These are phyloP conservation scores for Kwoniella europaea DNA, from an alignment of 768 basidiomycete genomes.

Conservation along the genomic window DNA sequence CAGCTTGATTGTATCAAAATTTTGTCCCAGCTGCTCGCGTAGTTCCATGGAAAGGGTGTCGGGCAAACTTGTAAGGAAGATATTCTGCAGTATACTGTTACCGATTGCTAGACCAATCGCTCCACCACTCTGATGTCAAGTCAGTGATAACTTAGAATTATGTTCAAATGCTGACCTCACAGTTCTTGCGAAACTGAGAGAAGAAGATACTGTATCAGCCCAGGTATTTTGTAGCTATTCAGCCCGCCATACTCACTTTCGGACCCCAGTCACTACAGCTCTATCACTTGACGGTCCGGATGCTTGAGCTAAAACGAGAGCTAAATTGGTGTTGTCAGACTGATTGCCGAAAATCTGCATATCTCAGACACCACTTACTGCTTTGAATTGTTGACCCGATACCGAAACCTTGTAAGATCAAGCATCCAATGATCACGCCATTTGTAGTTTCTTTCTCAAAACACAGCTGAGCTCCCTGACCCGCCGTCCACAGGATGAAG, in stretches of 20 bases:
- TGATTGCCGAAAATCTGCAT: not conserved
- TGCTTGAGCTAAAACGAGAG: slow-evolving; percentile 45
- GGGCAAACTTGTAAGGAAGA: slow-evolving; percentile 38
- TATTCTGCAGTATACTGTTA: slow-evolving; percentile 47
- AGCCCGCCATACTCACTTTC: slow-evolving; percentile 23
- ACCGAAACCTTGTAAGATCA: slow-evolving; percentile 49
- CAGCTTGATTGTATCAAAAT: slow-evolving; percentile 3
- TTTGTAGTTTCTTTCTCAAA: slow-evolving; percentile 25
- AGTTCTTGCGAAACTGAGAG: slow-evolving; percentile 28
- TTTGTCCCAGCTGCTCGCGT: not conserved
- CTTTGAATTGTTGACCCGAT: slow-evolving; percentile 48
- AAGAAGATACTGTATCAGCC: not conserved
- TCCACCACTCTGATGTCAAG: slow-evolving; percentile 35
- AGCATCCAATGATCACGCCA: slow-evolving; percentile 38
- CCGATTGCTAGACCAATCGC: slow-evolving; percentile 50
- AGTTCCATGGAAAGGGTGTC: slow-evolving; percentile 17
- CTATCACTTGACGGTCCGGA: slow-evolving; percentile 38
- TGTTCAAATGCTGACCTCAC: not conserved
- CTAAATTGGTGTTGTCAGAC: slow-evolving; percentile 6
- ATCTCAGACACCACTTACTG: slow-evolving; percentile 22
- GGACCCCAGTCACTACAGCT: slow-evolving; percentile 44
- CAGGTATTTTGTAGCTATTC: not conserved
- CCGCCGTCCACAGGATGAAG: slow-evolving; percentile 45
- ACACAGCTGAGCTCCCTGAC: slow-evolving; percentile 36
- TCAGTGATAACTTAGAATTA: slow-evolving; percentile 18